Evolutionary conservation across 352 stramenopile species (phyloP).

Genomic region (Stramenopiles sp.): DNA sequence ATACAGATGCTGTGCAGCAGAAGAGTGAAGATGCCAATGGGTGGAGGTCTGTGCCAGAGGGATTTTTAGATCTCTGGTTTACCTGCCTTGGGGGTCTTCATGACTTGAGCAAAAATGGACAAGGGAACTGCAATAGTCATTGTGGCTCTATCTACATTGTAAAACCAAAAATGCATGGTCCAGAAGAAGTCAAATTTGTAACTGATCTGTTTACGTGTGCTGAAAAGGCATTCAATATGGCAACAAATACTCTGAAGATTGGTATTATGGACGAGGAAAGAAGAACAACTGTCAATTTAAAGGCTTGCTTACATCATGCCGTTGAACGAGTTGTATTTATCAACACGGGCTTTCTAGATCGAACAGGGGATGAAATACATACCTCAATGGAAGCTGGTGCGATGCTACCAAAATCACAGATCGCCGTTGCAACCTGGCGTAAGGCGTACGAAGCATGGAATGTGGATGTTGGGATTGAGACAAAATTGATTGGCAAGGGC

Average conservation of each 20-base stretch:
- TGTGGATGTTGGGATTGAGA: slow-evolving; percentile 25
- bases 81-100: slow-evolving; percentile 17
- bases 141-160: slow-evolving; percentile 26
- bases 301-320: slow-evolving; percentile 24
- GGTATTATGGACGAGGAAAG: slow-evolving; percentile 31
- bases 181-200: slow-evolving; percentile 27
- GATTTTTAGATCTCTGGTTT: slow-evolving; percentile 23
- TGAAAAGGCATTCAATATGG: slow-evolving; percentile 23
- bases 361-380: slow-evolving; percentile 30
- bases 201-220: slow-evolving; percentile 20
- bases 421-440: slow-evolving; percentile 22
- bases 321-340: slow-evolving; percentile 24
- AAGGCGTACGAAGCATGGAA: slow-evolving; percentile 26
- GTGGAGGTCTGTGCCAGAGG: slow-evolving; percentile 17
- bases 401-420: slow-evolving; percentile 22
- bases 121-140: slow-evolving; percentile 16
- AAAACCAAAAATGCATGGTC: slow-evolving; percentile 29
- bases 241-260: slow-evolving; percentile 26
- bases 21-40: slow-evolving; percentile 9
- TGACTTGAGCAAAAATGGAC: slow-evolving; percentile 13
- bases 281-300: slow-evolving; percentile 27
- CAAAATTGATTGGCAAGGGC: slow-evolving; percentile 18
- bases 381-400: slow-evolving; percentile 22
- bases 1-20: slow-evolving; percentile 19
- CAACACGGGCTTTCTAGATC: slow-evolving; percentile 29